Evolutionary conservation across 345 rosid species (phyloP).

Genomic region (Diplotaxis tenuifolia): DNA sequence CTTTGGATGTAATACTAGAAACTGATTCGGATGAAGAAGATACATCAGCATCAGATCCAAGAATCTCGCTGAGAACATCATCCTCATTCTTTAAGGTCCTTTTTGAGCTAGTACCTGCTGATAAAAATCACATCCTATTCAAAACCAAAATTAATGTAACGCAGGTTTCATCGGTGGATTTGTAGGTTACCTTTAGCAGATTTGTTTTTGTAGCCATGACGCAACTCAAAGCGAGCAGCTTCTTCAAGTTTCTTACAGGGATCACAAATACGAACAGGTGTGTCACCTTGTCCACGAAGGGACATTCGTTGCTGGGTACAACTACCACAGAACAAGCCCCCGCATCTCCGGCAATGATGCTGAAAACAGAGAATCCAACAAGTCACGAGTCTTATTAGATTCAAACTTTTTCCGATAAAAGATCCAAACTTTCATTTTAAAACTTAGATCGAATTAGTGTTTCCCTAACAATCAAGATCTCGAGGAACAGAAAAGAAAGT

Average conservation of each 20-base stretch:
- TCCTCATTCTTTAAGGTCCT: conserved; percentile 49
- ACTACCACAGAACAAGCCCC: conserved; percentile 78
- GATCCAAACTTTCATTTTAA: neutral
- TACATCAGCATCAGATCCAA: conserved; percentile 58
- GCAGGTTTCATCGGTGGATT: neutral
- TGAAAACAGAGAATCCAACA: conserved; percentile 27
- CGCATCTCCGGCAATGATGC: conserved; percentile 98
- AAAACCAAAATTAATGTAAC: neutral
- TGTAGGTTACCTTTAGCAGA: conserved; percentile 49
- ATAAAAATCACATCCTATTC: neutral
- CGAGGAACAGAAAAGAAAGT: neutral
- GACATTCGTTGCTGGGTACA: conserved; percentile 79
- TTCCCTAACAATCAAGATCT: conserved; percentile 4
- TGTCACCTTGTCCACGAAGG: conserved; percentile 89
- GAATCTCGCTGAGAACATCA: conserved; percentile 64
- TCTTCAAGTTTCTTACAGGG: conserved; percentile 90
- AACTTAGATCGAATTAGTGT: conserved; percentile 30
- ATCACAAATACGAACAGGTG: conserved; percentile 86
- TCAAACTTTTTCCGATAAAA: neutral
- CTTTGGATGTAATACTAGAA: conserved; percentile 30
- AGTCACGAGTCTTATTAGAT: neutral
- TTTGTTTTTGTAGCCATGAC: conserved; percentile 62
- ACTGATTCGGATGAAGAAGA: conserved; percentile 49
- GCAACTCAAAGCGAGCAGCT: conserved; percentile 87
- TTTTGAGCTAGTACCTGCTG: conserved; percentile 60